Percentiles rank a stretch among this genome's conserved stretches.
These are phyloP conservation scores for Sisymbrium irio DNA, from an alignment of 345 rosid genomes.

Conservation along the genomic window DNA sequence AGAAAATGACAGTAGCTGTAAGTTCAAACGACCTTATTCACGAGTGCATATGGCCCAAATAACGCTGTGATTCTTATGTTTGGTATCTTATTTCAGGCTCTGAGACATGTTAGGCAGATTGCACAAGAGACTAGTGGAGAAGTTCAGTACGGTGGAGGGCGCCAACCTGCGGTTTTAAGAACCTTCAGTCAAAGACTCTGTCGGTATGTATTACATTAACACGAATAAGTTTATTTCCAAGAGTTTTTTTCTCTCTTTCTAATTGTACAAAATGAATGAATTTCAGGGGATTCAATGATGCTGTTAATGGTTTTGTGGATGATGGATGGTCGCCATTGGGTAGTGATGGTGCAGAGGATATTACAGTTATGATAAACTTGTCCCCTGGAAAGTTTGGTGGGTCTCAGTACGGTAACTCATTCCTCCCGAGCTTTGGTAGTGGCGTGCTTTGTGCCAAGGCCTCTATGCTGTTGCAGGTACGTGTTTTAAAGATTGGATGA, in stretches of 20 bases:
- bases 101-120: constrained; percentile 81
- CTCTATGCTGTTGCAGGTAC: constrained; percentile 92
- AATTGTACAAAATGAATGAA: constrained; percentile 23
- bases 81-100: constrained; percentile 48
- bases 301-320: constrained; percentile 87
- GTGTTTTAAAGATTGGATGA: not conserved
- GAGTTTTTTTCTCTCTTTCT: not conserved
- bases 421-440: constrained; percentile 77
- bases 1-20: constrained; percentile 90
- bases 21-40: constrained; percentile 22
- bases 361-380: constrained; percentile 70
- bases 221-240: not conserved
- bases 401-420: constrained; percentile 57
- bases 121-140: constrained; percentile 94
- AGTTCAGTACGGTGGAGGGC: constrained; percentile 88
- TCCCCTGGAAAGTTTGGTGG: constrained; percentile 73
- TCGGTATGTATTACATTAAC: constrained; percentile 44
- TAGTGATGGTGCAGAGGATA: constrained; percentile 84
- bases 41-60: not conserved
- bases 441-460: constrained; percentile 97
- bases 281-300: constrained; percentile 92
- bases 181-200: constrained; percentile 92
- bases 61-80: not conserved
- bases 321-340: constrained; percentile 91
- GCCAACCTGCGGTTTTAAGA: constrained; percentile 92